Base-by-base conservation (phyloP, 768 basidiomycete species). In the Lyophyllum semitale region DNA sequence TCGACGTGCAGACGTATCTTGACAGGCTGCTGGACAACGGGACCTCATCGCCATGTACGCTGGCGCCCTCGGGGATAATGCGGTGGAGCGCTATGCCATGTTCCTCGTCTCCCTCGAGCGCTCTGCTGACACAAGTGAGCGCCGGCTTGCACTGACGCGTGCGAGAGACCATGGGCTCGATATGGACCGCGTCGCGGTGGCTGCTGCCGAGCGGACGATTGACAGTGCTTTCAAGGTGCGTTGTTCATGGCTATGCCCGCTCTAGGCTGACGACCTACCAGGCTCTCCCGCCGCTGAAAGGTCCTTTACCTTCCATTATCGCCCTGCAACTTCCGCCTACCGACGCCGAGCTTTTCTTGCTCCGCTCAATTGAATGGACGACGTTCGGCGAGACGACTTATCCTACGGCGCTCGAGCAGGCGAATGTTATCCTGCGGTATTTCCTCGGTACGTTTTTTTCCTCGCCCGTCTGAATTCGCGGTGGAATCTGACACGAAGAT, bases 331-430 rank as follows among this genome's bases (percentile, higher is more conserved):
- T 77, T 9, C 76, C 80, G 0, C 77, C 88, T 0, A 81, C 77
- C 1, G 83, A 85, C 15, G 69, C 71, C 0, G 89, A 93, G 64
- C 64, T 72, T 57, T 68, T 90, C 45, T 75, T 98, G 8, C 78
- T 96, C 27, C 84, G 95, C 18, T 91, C 92, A 0, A 87, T 98
- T 46, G 95, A 98, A 64, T 99, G 96, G 96, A 90, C 95, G 48
- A 89, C 84, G 0, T 90, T 91, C 67, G 76, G 80, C 60, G 82
- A 84, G 29, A 73, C 79, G 5, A 98, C 95, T 1, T 85, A 88
- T 58, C 73, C 78, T 11, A 86, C 86, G 6, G 95, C 95, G 0
- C 73, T 98, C 8, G 84, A 90, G 64, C 92, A 95, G 63, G 87
- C 92, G 1, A 95, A 95, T 54, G 87, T 90, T 37, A 89, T 97